A percentile compares a stretch with the other conserved stretches of the same genome.
Conservation (phyloP, 345 rosid genomes). For the Euclidium syriacum region DNA sequence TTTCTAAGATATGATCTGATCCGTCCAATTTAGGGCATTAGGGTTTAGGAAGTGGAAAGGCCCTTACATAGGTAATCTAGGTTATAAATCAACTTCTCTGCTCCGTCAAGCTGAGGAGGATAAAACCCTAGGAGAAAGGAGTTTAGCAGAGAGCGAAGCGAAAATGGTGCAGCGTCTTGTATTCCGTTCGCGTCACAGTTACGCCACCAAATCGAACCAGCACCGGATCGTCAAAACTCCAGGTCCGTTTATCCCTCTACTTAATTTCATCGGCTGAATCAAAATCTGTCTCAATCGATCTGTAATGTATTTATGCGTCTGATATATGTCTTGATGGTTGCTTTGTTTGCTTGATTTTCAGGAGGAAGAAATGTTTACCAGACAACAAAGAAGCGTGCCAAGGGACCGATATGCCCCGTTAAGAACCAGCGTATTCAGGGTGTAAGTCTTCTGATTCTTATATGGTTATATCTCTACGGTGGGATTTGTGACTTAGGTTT, state of each 20-base stretch:
- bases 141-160: neutral
- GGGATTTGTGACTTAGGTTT: no score
- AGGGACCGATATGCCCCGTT: slow-evolving; percentile 89
- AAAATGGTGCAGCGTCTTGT: slow-evolving; percentile 95
- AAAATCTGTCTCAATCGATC: neutral
- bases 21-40: slow-evolving; percentile 46
- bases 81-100: neutral
- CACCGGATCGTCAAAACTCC: slow-evolving; percentile 91
- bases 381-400: slow-evolving; percentile 78
- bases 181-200: slow-evolving; percentile 83
- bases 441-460: no score
- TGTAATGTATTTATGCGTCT: neutral
- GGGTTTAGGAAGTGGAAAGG: neutral
- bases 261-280: neutral
- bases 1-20: neutral
- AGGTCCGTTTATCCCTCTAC: slow-evolving; percentile 30
- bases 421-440: slow-evolving; percentile 94
- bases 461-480: no score
- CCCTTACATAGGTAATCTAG: neutral
- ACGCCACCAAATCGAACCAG: slow-evolving; percentile 94
- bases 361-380: slow-evolving; percentile 95
- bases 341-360: slow-evolving; percentile 18
- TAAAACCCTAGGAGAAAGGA: slow-evolving; percentile 34
- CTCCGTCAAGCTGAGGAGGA: slow-evolving; percentile 28
- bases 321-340: neutral